These are phyloP conservation scores for Vitis vinifera DNA, from an alignment of 164 flowering plant genomes.

Conservation along the genomic window DNA sequence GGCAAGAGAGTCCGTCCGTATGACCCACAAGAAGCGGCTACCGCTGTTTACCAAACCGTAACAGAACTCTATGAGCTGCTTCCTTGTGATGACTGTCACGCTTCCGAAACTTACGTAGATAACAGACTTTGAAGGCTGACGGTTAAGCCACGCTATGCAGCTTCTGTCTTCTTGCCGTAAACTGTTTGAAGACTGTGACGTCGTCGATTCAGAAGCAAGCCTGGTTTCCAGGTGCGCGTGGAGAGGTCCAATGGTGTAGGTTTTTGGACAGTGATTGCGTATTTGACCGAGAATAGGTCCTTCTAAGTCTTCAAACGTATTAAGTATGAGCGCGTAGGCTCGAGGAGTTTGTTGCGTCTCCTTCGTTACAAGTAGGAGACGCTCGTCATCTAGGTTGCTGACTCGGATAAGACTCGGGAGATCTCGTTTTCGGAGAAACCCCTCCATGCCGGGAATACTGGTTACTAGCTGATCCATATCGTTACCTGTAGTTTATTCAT, in stretches of 20 bases:
- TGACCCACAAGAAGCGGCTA: constrained; percentile 49
- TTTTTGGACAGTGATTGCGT: constrained; percentile 18
- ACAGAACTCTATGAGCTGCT: constrained; percentile 47
- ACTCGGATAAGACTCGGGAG: constrained; percentile 33
- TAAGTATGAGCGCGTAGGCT: constrained; percentile 33
- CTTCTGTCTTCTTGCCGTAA: constrained; percentile 38
- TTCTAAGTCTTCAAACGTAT: constrained; percentile 49
- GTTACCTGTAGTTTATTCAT: constrained; percentile 15
- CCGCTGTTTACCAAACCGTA: constrained; percentile 45
- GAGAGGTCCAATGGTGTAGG: constrained; percentile 50
- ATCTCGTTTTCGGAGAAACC: constrained; percentile 40
- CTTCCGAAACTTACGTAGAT: constrained; percentile 70
- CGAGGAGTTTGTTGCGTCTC: neutral
- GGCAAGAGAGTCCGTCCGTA: constrained; percentile 25
- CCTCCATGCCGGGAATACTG: constrained; percentile 36
- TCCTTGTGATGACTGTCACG: constrained; percentile 12
- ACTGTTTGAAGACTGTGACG: constrained; percentile 7
- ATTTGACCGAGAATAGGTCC: constrained; percentile 17
- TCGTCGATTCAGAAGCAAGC: neutral
- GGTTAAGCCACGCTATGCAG: constrained; percentile 57
- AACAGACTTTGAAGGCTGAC: constrained; percentile 39
- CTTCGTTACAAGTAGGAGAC: neutral
- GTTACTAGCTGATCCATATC: constrained; percentile 34
- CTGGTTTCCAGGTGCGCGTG: constrained; percentile 24
- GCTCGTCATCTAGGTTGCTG: constrained; percentile 4